Percentiles rank a stretch among this genome's conserved stretches.
Evolutionary conservation across 1,284 basidiomycete species (phyloP).

Genomic region (Coriolopsis trogii): DNA sequence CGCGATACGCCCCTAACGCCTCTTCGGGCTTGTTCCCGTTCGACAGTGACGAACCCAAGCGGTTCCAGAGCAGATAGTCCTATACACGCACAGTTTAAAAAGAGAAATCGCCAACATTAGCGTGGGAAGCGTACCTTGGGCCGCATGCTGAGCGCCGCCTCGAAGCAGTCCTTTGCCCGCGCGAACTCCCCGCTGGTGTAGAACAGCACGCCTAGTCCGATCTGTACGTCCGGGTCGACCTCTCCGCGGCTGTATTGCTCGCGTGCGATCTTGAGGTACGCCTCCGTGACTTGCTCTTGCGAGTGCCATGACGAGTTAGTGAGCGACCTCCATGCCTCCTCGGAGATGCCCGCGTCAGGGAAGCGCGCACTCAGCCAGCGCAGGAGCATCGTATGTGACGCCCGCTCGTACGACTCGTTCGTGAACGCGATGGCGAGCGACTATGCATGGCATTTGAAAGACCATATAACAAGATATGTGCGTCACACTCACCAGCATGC

Average conservation of each 20-base stretch:
- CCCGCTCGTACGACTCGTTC: conserved; percentile 92
- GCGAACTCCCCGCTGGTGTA: conserved; percentile 85
- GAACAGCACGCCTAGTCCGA: conserved; percentile 91
- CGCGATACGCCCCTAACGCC: conserved; percentile 92
- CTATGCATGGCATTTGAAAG: conserved; percentile 42
- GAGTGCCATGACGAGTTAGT: conserved; percentile 83
- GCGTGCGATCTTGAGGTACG: conserved; percentile 86
- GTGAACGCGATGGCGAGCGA: conserved; percentile 96
- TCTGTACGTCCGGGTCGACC: conserved; percentile 93
- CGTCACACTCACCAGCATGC: conserved; percentile 72
- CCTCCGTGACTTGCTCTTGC: conserved; percentile 80
- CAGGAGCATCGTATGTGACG: conserved; percentile 86
- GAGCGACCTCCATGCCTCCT: conserved; percentile 60
- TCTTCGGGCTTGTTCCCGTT: conserved; percentile 96
- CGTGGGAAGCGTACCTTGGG: conserved; percentile 55
- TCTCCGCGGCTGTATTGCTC: conserved; percentile 69
- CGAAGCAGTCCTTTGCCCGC: conserved; percentile 89
- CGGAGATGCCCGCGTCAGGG: conserved; percentile 63
- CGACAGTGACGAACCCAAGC: conserved; percentile 92
- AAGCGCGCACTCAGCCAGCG: conserved; percentile 85
- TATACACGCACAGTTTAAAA: conserved; percentile 31
- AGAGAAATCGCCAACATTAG: background rate
- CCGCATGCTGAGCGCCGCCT: conserved; percentile 76
- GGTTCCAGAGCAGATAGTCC: conserved; percentile 98
- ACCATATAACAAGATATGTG: conserved; percentile 1